Percentiles rank a stretch among this genome's conserved stretches.
These are phyloP conservation scores for Naumovozyma dairenensis DNA, from an alignment of 805 yeast genomes.

Conservation along the genomic window DNA sequence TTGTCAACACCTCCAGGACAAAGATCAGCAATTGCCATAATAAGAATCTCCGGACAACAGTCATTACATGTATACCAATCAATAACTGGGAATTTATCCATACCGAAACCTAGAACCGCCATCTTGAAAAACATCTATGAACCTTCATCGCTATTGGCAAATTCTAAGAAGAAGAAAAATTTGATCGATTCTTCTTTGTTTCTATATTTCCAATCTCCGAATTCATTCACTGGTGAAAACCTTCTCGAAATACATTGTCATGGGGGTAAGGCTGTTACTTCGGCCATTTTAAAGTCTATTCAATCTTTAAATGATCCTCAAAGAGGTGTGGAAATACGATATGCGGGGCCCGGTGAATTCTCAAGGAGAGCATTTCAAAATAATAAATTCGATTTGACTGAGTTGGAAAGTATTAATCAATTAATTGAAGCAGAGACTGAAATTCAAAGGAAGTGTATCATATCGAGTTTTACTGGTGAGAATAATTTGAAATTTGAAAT, in stretches of 20 bases:
- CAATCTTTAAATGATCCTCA: conserved; percentile 39
- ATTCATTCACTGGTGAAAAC: conserved; percentile 90
- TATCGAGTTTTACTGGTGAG: conserved; percentile 63
- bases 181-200: conserved; percentile 73
- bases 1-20: conserved; percentile 68
- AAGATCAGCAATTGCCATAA: conserved; percentile 77
- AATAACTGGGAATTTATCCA: conserved; percentile 33
- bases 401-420: conserved; percentile 82
- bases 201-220: conserved; percentile 59
- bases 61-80: conserved; percentile 35
- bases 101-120: conserved; percentile 46
- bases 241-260: conserved; percentile 81
- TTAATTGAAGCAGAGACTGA: conserved; percentile 93
- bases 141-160: too few relatives aligned
- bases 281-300: conserved; percentile 57
- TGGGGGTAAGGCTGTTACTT: conserved; percentile 83
- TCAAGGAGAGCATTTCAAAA: conserved; percentile 79
- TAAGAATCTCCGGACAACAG: conserved; percentile 71
- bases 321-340: conserved; percentile 40
- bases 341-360: conserved; percentile 92
- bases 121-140: conserved; percentile 47
- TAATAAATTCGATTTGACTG: conserved; percentile 75
- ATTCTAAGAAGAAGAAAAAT: conserved; percentile 7
- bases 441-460: conserved; percentile 65
- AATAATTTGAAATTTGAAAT: conserved; percentile 41